These are phyloP conservation scores for Diaporthe nobilis DNA, from an alignment of 2,329 filamentous ascomycete genomes.

Conservation along the genomic window DNA sequence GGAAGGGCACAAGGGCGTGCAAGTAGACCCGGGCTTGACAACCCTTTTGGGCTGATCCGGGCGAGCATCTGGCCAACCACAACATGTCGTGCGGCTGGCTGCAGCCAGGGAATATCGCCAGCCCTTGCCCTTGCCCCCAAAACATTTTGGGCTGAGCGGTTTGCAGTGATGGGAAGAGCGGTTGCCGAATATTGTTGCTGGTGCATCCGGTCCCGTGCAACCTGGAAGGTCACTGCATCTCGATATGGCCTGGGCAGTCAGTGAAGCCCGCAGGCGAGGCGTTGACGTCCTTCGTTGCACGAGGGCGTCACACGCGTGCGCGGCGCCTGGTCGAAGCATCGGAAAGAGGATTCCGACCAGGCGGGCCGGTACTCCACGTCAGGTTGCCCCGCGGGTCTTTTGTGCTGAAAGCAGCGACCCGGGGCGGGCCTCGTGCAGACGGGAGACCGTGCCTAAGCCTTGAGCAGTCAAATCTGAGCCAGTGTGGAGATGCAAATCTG, in stretches of 20 bases:
- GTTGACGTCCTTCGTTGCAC: not conserved
- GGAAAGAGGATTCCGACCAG: conserved; percentile 19
- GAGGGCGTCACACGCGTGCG: conserved; percentile 14
- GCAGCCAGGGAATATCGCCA: conserved; percentile 26
- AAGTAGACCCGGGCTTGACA: conserved; percentile 13
- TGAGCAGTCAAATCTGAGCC: conserved; percentile 1
- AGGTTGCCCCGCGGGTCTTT: conserved; percentile 1
- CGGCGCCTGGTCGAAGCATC: conserved; percentile 1
- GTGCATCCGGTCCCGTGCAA: conserved; percentile 10
- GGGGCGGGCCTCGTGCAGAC: conserved; percentile 19
- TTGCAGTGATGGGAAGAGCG: conserved; percentile 4
- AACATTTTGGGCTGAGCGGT: conserved; percentile 28
- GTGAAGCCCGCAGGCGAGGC: conserved; percentile 2
- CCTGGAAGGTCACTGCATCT: conserved; percentile 13
- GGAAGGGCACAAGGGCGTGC: conserved; percentile 9
- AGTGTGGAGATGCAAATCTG: conserved; percentile 23
- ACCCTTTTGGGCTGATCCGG: conserved; percentile 14
- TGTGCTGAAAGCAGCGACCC: conserved; percentile 3
- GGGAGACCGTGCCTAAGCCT: conserved; percentile 23
- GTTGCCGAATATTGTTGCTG: conserved; percentile 9
- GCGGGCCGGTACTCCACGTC: conserved; percentile 28
- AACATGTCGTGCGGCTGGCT: not conserved
- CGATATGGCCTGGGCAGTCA: conserved; percentile 13
- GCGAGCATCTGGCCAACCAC: conserved; percentile 27
- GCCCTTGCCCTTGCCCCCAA: conserved; percentile 32